Evolutionary conservation across 345 rosid genomes (phyloP).

Genomic region (Aegle marmelos): DNA sequence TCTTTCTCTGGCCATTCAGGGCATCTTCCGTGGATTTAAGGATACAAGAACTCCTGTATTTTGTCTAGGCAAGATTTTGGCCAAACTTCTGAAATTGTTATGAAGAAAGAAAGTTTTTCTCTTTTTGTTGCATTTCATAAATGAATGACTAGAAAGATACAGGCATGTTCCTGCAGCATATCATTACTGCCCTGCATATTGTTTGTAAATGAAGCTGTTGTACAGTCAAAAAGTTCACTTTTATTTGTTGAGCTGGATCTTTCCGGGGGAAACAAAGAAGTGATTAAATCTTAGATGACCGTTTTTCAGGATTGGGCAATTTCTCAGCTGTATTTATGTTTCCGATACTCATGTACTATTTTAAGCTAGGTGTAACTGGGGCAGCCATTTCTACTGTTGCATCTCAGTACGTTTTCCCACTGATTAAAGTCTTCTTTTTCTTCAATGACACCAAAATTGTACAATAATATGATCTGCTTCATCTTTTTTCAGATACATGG

Average conservation of each 20-base stretch:
- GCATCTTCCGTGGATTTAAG: constrained; percentile 38
- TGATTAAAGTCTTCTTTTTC: neutral
- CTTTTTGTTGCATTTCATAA: neutral
- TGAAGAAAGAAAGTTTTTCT: neutral
- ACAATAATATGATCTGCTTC: neutral
- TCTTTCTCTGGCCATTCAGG: constrained; percentile 34
- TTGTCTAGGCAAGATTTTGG: constrained; percentile 27
- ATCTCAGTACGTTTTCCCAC: constrained; percentile 32
- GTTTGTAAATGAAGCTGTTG: neutral
- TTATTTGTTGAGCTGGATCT: constrained; percentile 1
- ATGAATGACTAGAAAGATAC: neutral
- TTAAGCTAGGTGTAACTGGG: constrained; percentile 31
- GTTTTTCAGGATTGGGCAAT: constrained; percentile 37
- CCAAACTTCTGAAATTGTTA: neutral
- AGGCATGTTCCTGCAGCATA: neutral
- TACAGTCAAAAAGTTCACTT: neutral
- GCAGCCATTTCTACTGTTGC: constrained; percentile 40
- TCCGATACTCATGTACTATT: constrained; percentile 31
- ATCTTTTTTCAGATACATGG: constrained; percentile 30
- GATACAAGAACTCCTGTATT: constrained; percentile 39
- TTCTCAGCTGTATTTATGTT: constrained; percentile 31
- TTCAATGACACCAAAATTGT: neutral
- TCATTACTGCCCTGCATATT: no score
- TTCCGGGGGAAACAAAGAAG: neutral
- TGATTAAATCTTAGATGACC: neutral